phyloP scores from a whole-genome alignment of 352 stramenopile genomes.

The Phytophthora megakarya region DNA sequence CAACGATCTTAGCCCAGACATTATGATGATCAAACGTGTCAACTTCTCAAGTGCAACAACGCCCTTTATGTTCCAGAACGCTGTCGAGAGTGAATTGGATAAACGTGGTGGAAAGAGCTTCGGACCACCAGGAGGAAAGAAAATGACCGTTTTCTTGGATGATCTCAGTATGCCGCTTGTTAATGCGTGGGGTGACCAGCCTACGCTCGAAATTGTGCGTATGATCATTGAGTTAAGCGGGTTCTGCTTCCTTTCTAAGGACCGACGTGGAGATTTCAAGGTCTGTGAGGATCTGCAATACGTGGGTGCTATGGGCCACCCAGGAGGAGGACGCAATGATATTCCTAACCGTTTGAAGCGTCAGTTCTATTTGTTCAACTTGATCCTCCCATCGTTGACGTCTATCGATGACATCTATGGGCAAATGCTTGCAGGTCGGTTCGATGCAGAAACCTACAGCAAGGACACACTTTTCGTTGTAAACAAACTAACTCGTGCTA shows the following conservation, averaged over 20 bases:
- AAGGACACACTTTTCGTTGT: slow-evolving; percentile 89
- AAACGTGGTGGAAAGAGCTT: slow-evolving; percentile 99
- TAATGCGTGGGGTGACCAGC: slow-evolving; percentile 99
- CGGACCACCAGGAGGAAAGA: slow-evolving; percentile 96
- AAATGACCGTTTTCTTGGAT: slow-evolving; percentile 99
- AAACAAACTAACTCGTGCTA: slow-evolving; percentile 94
- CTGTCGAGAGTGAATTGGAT: slow-evolving; percentile 97
- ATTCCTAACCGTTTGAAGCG: slow-evolving; percentile 99
- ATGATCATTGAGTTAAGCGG: slow-evolving; percentile 97
- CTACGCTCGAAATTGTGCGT: slow-evolving; percentile 97
- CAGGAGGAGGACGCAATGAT: slow-evolving; percentile 97
- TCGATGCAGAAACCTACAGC: slow-evolving; percentile 88
- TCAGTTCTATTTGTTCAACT: slow-evolving; percentile 99
- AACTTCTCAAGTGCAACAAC: slow-evolving; percentile 99
- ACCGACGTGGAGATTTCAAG: slow-evolving; percentile 98
- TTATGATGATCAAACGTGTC: slow-evolving; percentile 97
- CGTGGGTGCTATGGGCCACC: slow-evolving; percentile 97
- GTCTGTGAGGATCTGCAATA: slow-evolving; percentile 98
- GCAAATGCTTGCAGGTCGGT: slow-evolving; percentile 96
- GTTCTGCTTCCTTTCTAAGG: slow-evolving; percentile 98
- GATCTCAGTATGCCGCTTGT: slow-evolving; percentile 97
- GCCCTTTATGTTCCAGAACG: slow-evolving; percentile 97
- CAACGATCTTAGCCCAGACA: slow-evolving; percentile 92
- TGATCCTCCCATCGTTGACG: slow-evolving; percentile 96
- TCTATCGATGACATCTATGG: slow-evolving; percentile 99